Conservation (phyloP, 2,329 filamentous ascomycete species). For the Leptosphaerulina australis region DNA sequence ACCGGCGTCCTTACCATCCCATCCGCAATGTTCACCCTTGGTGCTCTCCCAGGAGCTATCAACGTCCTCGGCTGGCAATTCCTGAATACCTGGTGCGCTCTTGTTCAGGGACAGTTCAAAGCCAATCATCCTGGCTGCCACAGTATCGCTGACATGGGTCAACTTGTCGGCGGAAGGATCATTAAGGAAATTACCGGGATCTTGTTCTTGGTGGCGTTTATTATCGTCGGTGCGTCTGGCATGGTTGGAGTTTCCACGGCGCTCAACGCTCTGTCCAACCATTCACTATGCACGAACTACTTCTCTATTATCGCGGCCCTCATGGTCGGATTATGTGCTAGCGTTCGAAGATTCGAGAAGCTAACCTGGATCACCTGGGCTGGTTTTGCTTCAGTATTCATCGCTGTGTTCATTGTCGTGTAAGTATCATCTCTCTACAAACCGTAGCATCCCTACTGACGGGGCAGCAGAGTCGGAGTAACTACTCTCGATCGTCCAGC, state of each 20-base stretch:
- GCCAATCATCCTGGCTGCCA: slow-evolving; percentile 59
- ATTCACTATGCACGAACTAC: slow-evolving; percentile 65
- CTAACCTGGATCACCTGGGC: slow-evolving; percentile 68
- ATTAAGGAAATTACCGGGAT: slow-evolving; percentile 59
- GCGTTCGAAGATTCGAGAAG: slow-evolving; percentile 64
- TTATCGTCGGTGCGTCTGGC: slow-evolving; percentile 63
- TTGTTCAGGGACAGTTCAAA: slow-evolving; percentile 60
- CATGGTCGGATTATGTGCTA: slow-evolving; percentile 58
- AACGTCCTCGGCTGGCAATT: slow-evolving; percentile 56
- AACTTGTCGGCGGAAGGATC: slow-evolving; percentile 60
- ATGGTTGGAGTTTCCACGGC: slow-evolving; percentile 66
- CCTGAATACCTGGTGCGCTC: slow-evolving; percentile 58
- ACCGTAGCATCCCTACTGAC: slow-evolving; percentile 1
- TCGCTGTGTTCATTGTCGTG: slow-evolving; percentile 64
- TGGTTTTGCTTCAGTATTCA: slow-evolving; percentile 64
- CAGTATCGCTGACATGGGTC: slow-evolving; percentile 63
- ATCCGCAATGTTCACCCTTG: slow-evolving; percentile 55
- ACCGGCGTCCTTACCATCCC: slow-evolving; percentile 59
- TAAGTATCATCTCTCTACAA: slow-evolving; percentile 5
- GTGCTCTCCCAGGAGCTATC: slow-evolving; percentile 56
- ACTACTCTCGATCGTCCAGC: slow-evolving; percentile 64
- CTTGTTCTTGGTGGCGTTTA: slow-evolving; percentile 64
- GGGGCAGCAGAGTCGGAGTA: slow-evolving; percentile 55
- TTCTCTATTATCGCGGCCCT: slow-evolving; percentile 63
- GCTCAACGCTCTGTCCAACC: slow-evolving; percentile 65